Evolutionary conservation across 768 basidiomycete species (phyloP).

Genomic region (Naganishia vishniacii): DNA sequence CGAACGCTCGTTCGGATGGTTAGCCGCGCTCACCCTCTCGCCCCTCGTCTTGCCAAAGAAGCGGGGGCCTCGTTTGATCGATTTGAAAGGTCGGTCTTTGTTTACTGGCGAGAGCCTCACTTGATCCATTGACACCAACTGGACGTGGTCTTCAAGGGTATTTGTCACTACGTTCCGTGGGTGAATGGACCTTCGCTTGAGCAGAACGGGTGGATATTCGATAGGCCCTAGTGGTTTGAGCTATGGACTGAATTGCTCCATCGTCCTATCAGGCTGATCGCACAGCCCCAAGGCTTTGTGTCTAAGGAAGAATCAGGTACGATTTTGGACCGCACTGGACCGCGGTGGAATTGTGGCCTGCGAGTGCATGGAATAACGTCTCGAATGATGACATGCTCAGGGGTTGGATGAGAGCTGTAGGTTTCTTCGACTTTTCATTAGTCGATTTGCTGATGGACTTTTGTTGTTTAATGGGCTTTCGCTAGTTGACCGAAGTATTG

Average conservation of each 20-base stretch:
- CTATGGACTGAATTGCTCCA: neutral
- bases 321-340: conserved; percentile 19
- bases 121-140: conserved; percentile 3
- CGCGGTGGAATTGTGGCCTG: neutral
- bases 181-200: neutral
- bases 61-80: conserved; percentile 4
- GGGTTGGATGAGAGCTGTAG: conserved; percentile 4
- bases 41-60: neutral
- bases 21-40: conserved; percentile 1
- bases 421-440: neutral
- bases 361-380: neutral
- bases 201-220: conserved; percentile 1
- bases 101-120: conserved; percentile 17
- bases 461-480: too few species aligned
- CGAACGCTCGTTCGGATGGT: neutral
- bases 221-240: conserved; percentile 4
- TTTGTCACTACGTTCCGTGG: conserved; percentile 3
- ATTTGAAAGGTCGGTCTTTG: neutral
- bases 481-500: conserved; percentile 6
- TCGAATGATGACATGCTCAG: conserved; percentile 4
- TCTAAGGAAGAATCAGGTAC: neutral
- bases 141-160: conserved; percentile 2
- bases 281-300: neutral
- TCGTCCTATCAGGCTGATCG: too few species aligned
- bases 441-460: too few species aligned